Evolutionary conservation across 1,139 yeast species (phyloP).

Genomic region (Zygoascus sp.): DNA sequence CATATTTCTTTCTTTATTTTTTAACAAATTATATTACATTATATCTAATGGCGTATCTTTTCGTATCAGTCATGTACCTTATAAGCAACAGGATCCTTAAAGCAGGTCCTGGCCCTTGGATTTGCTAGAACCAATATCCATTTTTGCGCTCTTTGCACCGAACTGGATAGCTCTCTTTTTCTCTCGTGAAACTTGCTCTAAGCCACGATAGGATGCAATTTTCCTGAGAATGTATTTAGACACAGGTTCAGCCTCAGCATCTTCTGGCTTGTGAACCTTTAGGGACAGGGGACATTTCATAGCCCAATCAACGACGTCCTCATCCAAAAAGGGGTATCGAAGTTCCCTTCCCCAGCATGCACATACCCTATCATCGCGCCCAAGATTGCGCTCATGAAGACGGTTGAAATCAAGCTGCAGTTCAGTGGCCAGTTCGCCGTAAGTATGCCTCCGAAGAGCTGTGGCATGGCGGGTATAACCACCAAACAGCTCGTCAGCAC

Average conservation of each 20-base stretch:
- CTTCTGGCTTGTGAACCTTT: constrained; percentile 22
- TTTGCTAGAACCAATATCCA: constrained; percentile 69
- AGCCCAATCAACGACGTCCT: constrained; percentile 52
- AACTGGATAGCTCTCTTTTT: constrained; percentile 95
- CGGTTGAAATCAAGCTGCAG: constrained; percentile 65
- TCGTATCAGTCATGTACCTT: no score
- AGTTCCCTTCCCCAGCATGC: constrained; percentile 85
- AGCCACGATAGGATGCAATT: constrained; percentile 48
- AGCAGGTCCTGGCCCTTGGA: constrained; percentile 57
- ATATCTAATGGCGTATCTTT: no score
- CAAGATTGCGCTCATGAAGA: constrained; percentile 73
- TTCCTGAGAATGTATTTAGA: constrained; percentile 63
- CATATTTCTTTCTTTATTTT: background rate
- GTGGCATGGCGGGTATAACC: constrained; percentile 81
- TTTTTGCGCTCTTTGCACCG: constrained; percentile 92
- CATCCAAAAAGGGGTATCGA: constrained; percentile 83
- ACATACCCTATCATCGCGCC: constrained; percentile 87
- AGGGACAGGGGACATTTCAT: constrained; percentile 34
- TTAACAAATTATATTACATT: no score
- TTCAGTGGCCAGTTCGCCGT: constrained; percentile 46
- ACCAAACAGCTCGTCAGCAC: constrained; percentile 94
- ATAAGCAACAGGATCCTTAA: no score
- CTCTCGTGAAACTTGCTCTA: constrained; percentile 61
- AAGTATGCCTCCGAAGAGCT: constrained; percentile 27
- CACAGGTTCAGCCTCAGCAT: constrained; percentile 29